Conservation (phyloP, 2,329 filamentous ascomycete genomes). For the Stagonosporopsis rhizophila region DNA sequence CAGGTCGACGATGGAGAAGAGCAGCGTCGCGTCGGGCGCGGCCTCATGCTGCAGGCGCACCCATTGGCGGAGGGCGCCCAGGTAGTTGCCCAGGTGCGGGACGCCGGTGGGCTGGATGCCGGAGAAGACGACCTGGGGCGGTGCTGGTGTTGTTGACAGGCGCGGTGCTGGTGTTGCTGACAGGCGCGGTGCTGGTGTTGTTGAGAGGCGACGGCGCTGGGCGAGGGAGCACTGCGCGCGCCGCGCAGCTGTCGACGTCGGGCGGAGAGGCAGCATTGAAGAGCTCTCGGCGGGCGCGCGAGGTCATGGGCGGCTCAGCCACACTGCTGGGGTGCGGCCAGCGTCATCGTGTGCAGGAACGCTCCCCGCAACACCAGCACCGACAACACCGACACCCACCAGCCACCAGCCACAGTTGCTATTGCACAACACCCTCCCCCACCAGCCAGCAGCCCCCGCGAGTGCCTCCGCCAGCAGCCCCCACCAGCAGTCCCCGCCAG, state of each 20-base stretch:
- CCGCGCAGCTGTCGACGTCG: constrained; percentile 8
- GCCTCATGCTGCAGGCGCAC: constrained; percentile 75
- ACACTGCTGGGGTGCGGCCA: background rate
- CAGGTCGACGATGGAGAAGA: constrained; percentile 91
- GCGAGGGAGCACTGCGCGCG: constrained; percentile 1
- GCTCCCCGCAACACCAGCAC: background rate
- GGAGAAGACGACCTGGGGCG: constrained; percentile 71
- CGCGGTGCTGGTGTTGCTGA: background rate
- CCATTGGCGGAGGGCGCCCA: constrained; percentile 89
- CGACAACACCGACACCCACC: background rate
- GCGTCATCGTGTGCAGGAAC: background rate
- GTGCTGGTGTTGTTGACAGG: background rate
- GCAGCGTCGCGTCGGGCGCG: constrained; percentile 64
- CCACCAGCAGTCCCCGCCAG: background rate
- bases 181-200: background rate
- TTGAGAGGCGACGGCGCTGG: background rate
- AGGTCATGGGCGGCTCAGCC: background rate
- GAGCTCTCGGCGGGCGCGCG: background rate
- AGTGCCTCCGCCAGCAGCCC: too few relatives aligned
- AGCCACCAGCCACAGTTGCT: too few relatives aligned
- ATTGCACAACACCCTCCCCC: background rate
- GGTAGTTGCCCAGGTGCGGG: constrained; percentile 94
- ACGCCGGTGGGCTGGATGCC: constrained; percentile 96
- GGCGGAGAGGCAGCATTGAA: constrained; percentile 10
- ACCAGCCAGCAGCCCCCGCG: background rate